Base-by-base conservation (phyloP, 2,329 filamentous ascomycete genomes). In the Nemania diffusa region DNA sequence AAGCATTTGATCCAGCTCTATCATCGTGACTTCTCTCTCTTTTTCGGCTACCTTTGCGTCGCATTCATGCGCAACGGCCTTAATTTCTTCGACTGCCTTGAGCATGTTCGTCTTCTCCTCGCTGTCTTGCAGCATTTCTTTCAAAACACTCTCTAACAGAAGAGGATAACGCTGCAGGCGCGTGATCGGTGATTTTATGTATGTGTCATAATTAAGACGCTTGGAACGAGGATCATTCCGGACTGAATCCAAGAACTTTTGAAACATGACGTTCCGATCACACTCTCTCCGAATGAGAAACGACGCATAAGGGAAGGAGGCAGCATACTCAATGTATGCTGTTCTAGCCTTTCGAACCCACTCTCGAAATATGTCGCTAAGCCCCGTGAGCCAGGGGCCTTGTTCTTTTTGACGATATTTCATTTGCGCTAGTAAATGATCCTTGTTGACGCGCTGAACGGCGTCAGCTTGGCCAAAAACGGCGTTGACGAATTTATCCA, bases 391-490 rank as follows among this genome's bases (percentile, higher is more conserved):
- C 90, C 94, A 99, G 0, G 96, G 96, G 0, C 96, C 96, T 81
- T 99, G 95, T 77, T 98, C 96, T 75, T 96, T 92, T 78, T 99
- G 96, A 27, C 96, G 90, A 78, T 98, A 99, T 77, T 98, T 98
- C 74, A 99, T 87, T 78, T 97, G 95, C 1, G 95, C 92, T 26
- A 99, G 83, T 22, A 99, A 86, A 78, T 96, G 91, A 69, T 97
- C 94, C 78, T 97, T 96, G 79, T 98, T 98, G 73, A 94, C 93
- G 72, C 91, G 89, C 76, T 95, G 92, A 40, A 99, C 92, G 0
- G 90, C 88, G 71, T 98, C 95, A 1, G 96, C 89, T 75, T 93
- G 96, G 58, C 96, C 94, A 78, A 99, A 99, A 0, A 97, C 95
- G 42, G 92, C 90, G 17, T 85, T 84, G 67, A 98, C 80, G 78